Conservation (phyloP, 208 protist species). For the Herpetomonas tarakana region DNA sequence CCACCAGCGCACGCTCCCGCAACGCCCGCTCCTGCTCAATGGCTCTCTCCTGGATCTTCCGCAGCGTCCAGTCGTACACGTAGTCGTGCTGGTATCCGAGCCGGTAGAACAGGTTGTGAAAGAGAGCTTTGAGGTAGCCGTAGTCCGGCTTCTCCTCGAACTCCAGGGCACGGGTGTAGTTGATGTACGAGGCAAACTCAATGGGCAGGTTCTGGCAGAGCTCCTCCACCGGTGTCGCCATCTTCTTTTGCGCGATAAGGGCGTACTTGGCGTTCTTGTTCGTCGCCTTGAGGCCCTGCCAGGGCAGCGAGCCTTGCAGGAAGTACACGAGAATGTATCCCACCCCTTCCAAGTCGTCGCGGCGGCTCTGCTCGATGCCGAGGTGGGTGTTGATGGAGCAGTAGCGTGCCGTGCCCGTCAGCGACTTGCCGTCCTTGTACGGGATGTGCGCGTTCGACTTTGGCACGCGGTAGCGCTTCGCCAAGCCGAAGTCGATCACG, state of each 20-base stretch:
- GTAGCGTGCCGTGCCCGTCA: slow-evolving; percentile 95
- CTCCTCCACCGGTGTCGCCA: slow-evolving; percentile 12
- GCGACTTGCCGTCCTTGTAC: slow-evolving; percentile 77
- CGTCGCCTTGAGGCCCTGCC: slow-evolving; percentile 78
- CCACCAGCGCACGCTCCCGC: neutral
- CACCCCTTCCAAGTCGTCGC: slow-evolving; percentile 80
- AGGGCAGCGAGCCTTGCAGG: slow-evolving; percentile 86
- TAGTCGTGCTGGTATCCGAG: neutral
- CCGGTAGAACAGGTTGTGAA: neutral
- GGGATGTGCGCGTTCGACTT: slow-evolving; percentile 26
- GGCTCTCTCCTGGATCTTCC: neutral
- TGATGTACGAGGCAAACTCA: slow-evolving; percentile 40
- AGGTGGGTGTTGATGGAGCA: slow-evolving; percentile 93
- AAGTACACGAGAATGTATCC: slow-evolving; percentile 93
- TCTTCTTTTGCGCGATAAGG: slow-evolving; percentile 35
- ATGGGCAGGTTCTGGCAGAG: slow-evolving; percentile 35
- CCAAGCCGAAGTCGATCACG: slow-evolving; percentile 91
- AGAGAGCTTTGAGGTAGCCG: slow-evolving; percentile 31
- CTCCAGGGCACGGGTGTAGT: slow-evolving; percentile 27
- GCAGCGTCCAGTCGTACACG: neutral
- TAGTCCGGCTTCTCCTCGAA: slow-evolving; percentile 43
- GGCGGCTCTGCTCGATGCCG: slow-evolving; percentile 70
- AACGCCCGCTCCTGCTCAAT: neutral
- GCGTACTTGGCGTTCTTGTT: slow-evolving; percentile 63
- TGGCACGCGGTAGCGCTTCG: slow-evolving; percentile 35